Evolutionary conservation across 495 filamentous ascomycete species (phyloP).

Genomic region (Daldinia loculata): DNA sequence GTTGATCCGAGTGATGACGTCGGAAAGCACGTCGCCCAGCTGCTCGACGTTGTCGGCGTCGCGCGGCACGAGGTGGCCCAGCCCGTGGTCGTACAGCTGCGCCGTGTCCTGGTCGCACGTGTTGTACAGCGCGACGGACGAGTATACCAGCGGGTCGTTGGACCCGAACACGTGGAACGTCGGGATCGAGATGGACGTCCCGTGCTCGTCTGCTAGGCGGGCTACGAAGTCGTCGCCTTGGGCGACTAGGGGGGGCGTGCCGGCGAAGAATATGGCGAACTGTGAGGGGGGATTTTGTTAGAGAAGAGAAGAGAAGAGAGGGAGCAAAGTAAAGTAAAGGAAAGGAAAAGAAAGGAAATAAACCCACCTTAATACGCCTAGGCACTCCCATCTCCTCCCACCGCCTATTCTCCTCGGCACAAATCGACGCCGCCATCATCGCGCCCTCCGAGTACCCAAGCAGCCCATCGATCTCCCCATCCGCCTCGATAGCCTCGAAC

Average conservation of each 20-base stretch:
- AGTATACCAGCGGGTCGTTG: slow-evolving; percentile 62
- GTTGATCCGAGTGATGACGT: slow-evolving; percentile 46
- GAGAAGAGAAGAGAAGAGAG: neutral
- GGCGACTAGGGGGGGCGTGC: slow-evolving; percentile 61
- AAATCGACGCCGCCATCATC: slow-evolving; percentile 57
- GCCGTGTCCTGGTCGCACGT: slow-evolving; percentile 61
- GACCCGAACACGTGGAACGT: slow-evolving; percentile 67
- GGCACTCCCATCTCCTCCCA: slow-evolving; percentile 48
- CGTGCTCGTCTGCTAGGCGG: slow-evolving; percentile 57
- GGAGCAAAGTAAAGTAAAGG: neutral
- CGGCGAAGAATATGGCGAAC: slow-evolving; percentile 64
- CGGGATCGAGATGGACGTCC: slow-evolving; percentile 58
- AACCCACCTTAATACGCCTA: slow-evolving; percentile 56
- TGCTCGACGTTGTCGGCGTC: slow-evolving; percentile 57
- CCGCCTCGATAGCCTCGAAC: slow-evolving; percentile 47
- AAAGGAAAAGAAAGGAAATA: neutral
- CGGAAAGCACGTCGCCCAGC: slow-evolving; percentile 47
- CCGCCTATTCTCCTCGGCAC: slow-evolving; percentile 58
- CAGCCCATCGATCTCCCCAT: slow-evolving; percentile 57
- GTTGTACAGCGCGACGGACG: slow-evolving; percentile 64
- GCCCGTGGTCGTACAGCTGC: slow-evolving; percentile 64
- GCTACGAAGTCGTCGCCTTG: slow-evolving; percentile 47
- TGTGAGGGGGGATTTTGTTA: slow-evolving; percentile 10
- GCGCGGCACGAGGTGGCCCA: slow-evolving; percentile 63
- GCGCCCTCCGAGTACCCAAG: slow-evolving; percentile 66